Evolutionary conservation across 2,329 filamentous ascomycete genomes (phyloP), one percentile per base, ranked within the genome.

Genomic region (Colletotrichum noveboracense): DNA sequence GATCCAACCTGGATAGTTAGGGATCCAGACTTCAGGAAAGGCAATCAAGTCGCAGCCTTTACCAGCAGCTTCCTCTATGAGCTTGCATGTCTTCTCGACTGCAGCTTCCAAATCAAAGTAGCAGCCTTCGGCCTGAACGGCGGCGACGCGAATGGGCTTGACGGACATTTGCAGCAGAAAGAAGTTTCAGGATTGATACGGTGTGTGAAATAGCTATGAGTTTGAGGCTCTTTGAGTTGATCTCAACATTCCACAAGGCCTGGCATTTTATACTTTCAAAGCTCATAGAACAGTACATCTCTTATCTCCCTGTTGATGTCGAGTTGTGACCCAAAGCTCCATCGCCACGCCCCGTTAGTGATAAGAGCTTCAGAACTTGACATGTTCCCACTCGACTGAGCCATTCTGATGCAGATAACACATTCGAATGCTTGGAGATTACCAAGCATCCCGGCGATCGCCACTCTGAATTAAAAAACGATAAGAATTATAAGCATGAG

Each of bases 1-100:
- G 16, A 67, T 55, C 26, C 38, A 67, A 3, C 24, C 24, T 28
- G 89, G 89, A 78, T 90, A 91, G 0, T 89, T 89, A 1, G 89
- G 88, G 36, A 90, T 87, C 85, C 87, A 91, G 34, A 86, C 85
- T 80, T 91, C 89, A 0, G 89, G 87, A 69, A 91, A 91, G 0
- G 86, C 85, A 7, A 93, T 81, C 3, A 93, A 81, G 71, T 91
- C 85, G 3, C 89, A 89, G 1, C 88, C 89, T 56, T 89, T 87
- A 5, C 81, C 76, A 2, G 88, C 88, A 1, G 91, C 92, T 78
- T 91, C 87, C 43, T 85, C 82, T 77, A 93, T 92, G 64, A 92
- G 84, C 0, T 82, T 80, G 77, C 89, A 89, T 13, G 91, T 91
- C 80, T 93, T 93, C 71, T 55, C 52, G 52, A 55, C 52, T 55